Percentiles rank a stretch among this genome's conserved stretches.
Evolutionary conservation across 257 asterid genomes (phyloP).

Genomic region (Salvia miltiorrhiza): DNA sequence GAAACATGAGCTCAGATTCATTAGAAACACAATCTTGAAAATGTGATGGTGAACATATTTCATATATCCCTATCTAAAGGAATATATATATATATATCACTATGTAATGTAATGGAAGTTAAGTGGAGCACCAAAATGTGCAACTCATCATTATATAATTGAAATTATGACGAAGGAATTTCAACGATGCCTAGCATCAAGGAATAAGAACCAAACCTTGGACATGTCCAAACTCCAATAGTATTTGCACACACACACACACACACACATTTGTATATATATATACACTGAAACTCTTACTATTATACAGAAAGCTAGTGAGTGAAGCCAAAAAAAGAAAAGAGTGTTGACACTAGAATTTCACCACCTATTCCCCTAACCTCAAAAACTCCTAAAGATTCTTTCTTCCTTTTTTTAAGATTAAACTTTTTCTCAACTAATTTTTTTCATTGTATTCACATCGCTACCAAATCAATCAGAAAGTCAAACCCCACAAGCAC

Average conservation of each 20-base stretch:
- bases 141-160: conserved; percentile 12
- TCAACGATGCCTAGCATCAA: conserved; percentile 28
- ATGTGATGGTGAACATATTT: neutral
- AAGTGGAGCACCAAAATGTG: conserved; percentile 16
- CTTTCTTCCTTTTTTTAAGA: neutral
- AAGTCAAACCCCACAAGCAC: conserved; percentile 23
- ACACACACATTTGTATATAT: neutral
- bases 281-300: conserved; percentile 22
- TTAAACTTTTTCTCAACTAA: neutral
- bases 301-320: conserved; percentile 5
- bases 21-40: neutral
- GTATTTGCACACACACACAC: neutral
- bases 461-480: conserved; percentile 31
- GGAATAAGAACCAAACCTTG: conserved; percentile 36
- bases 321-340: conserved; percentile 13
- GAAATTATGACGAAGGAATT: conserved; percentile 6
- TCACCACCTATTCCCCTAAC: conserved; percentile 20
- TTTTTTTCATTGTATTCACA: neutral
- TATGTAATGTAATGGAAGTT: conserved; percentile 2
- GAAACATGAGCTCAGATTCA: neutral
- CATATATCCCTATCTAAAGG: conserved; percentile 14
- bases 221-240: conserved; percentile 14
- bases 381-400: conserved; percentile 14
- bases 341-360: conserved; percentile 26
- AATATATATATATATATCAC: conserved; percentile 12